These are phyloP conservation scores for Lepidium campestre DNA, from an alignment of 441 rosid species.

Conservation along the genomic window DNA sequence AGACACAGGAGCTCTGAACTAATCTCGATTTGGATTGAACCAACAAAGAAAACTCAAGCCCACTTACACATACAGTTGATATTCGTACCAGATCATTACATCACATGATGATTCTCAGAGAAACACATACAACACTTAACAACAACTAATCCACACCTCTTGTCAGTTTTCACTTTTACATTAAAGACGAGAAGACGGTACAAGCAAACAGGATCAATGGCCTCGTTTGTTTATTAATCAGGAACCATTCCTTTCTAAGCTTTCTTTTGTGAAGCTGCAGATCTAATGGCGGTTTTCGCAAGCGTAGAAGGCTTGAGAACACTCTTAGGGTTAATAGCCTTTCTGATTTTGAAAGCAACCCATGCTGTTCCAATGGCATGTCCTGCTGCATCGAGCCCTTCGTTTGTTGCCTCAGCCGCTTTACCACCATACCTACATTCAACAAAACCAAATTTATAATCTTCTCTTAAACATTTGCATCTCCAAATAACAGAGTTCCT, in stretches of 20 bases:
- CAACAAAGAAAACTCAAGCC: no score
- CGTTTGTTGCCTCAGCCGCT: constrained; percentile 75
- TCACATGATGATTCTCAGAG: neutral
- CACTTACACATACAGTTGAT: neutral
- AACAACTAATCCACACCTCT: constrained; percentile 10
- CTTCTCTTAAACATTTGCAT: neutral
- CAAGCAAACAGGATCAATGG: constrained; percentile 2
- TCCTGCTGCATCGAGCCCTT: constrained; percentile 86
- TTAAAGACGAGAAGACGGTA: neutral
- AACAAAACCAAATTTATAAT: constrained; percentile 4
- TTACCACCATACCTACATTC: constrained; percentile 69
- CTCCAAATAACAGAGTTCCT: neutral
- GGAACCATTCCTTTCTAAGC: constrained; percentile 22
- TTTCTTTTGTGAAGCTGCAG: constrained; percentile 53
- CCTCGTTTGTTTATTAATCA: constrained; percentile 1
- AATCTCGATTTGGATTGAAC: no score
- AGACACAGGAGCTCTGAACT: no score
- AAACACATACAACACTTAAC: constrained; percentile 10
- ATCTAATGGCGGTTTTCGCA: constrained; percentile 54
- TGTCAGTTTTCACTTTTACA: neutral
- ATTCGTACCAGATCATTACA: neutral
- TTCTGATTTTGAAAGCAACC: constrained; percentile 76
- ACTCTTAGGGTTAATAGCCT: constrained; percentile 82
- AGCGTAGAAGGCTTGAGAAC: constrained; percentile 56
- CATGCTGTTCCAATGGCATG: constrained; percentile 85